Conservation (phyloP, 2,329 filamentous ascomycete species). For the Xylaria sp. region DNA sequence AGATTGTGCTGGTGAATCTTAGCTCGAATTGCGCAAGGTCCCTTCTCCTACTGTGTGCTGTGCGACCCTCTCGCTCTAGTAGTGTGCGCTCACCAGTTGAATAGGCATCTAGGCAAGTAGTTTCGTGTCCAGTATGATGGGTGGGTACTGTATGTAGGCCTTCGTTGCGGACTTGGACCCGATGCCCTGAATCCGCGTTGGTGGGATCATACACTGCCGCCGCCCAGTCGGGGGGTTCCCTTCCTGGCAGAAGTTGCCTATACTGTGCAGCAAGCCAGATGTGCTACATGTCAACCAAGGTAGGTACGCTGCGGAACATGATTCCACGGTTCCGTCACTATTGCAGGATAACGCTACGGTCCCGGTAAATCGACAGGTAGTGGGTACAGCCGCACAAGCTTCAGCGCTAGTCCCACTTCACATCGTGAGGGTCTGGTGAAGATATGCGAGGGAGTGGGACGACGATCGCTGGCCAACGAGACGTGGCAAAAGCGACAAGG, state of each 20-base stretch:
- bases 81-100: not conserved
- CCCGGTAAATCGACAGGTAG: slow-evolving; percentile 11
- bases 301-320: slow-evolving; percentile 16
- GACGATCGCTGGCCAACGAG: slow-evolving; percentile 10
- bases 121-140: not conserved
- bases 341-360: slow-evolving; percentile 5
- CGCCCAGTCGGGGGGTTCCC: slow-evolving; percentile 35
- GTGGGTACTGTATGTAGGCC: not conserved
- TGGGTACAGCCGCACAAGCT: slow-evolving; percentile 3
- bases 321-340: slow-evolving; percentile 27
- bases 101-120: not conserved
- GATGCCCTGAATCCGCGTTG: slow-evolving; percentile 30
- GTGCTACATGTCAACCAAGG: slow-evolving; percentile 4
- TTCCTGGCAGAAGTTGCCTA: slow-evolving; percentile 14
- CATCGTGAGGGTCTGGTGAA: not conserved
- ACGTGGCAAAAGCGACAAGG: slow-evolving; percentile 9
- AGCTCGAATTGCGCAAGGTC: not conserved
- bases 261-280: slow-evolving; percentile 2
- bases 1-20: not conserved
- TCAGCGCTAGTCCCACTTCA: slow-evolving; percentile 3
- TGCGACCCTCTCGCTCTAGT: not conserved
- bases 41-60: not conserved
- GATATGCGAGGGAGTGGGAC: slow-evolving; percentile 27
- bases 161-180: slow-evolving; percentile 6
- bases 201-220: slow-evolving; percentile 31